These are phyloP conservation scores for Globisporangium rhizosaccharum DNA, from an alignment of 352 stramenopile genomes.

Conservation along the genomic window DNA sequence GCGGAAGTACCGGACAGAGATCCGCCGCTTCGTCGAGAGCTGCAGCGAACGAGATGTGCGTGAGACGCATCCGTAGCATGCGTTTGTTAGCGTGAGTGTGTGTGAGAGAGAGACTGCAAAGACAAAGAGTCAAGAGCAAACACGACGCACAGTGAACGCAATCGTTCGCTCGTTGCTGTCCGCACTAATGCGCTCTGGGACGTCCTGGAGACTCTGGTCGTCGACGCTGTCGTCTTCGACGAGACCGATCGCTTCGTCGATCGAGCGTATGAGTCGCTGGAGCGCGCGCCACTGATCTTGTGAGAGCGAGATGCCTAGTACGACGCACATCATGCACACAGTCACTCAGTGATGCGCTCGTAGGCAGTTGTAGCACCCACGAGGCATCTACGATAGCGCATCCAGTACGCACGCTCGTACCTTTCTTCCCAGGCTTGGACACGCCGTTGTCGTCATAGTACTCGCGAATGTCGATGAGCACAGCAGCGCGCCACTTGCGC, in stretches of 20 bases:
- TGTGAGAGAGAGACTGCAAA: too few species aligned
- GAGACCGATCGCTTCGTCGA: constrained; percentile 36
- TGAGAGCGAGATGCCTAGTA: constrained; percentile 49
- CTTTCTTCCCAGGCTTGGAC: constrained; percentile 72
- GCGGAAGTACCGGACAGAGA: constrained; percentile 47
- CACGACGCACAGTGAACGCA: constrained; percentile 35
- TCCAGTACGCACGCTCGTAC: constrained; percentile 17
- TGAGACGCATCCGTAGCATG: too few species aligned
- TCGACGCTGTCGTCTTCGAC: constrained; percentile 42
- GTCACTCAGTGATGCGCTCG: not conserved
- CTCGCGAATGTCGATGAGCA: constrained; percentile 69
- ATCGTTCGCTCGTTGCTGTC: constrained; percentile 35
- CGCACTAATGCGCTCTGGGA: constrained; percentile 27
- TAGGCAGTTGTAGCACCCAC: not conserved
- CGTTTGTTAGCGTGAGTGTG: too few species aligned
- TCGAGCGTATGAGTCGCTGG: constrained; percentile 21
- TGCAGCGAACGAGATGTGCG: constrained; percentile 6
- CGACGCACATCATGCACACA: not conserved
- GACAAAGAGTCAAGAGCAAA: not conserved
- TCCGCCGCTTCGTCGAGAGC: constrained; percentile 49
- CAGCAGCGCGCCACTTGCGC: constrained; percentile 44
- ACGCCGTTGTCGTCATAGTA: constrained; percentile 65
- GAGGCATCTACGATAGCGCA: too few species aligned
- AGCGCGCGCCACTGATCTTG: constrained; percentile 55
- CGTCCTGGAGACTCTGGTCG: constrained; percentile 21